Evolutionary conservation across 2,329 filamentous ascomycete genomes (phyloP).

Genomic region (Aureobasidium sp.): DNA sequence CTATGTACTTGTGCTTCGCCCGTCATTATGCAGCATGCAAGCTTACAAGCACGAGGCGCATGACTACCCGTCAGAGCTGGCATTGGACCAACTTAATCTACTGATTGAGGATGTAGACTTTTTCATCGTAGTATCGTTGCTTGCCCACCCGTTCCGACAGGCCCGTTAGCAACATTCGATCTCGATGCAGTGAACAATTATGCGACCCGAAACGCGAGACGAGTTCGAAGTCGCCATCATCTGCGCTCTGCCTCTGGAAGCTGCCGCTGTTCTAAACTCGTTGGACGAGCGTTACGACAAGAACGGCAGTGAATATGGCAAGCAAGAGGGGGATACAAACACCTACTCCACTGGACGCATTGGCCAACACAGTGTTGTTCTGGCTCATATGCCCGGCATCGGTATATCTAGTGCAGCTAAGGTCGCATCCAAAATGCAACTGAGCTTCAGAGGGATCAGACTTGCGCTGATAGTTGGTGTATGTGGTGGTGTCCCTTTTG

Average conservation of each 20-base stretch:
- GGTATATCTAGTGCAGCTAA: slow-evolving; percentile 16
- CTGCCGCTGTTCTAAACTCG: slow-evolving; percentile 18
- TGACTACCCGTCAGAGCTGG: neutral
- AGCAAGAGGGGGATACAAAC: slow-evolving; percentile 19
- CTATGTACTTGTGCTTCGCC: neutral
- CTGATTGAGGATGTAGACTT: neutral
- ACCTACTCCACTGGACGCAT: slow-evolving; percentile 21
- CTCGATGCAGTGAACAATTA: neutral
- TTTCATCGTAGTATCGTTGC: too few species aligned
- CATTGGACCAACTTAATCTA: neutral
- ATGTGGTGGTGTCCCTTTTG: slow-evolving; percentile 19
- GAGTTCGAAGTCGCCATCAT: slow-evolving; percentile 20
- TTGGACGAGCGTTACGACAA: slow-evolving; percentile 16
- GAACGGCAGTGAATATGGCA: slow-evolving; percentile 9
- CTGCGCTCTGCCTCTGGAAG: slow-evolving; percentile 20
- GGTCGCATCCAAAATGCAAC: slow-evolving; percentile 15
- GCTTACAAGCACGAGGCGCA: neutral
- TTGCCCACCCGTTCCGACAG: too few species aligned
- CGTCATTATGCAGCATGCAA: neutral
- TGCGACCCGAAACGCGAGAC: neutral
- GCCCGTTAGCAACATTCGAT: neutral
- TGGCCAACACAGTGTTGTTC: slow-evolving; percentile 19
- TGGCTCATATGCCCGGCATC: slow-evolving; percentile 19
- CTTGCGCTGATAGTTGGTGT: slow-evolving; percentile 22
- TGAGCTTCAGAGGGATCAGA: slow-evolving; percentile 20